Evolutionary conservation across 495 filamentous ascomycete genomes (phyloP).

Genomic region (Viridothelium virens): DNA sequence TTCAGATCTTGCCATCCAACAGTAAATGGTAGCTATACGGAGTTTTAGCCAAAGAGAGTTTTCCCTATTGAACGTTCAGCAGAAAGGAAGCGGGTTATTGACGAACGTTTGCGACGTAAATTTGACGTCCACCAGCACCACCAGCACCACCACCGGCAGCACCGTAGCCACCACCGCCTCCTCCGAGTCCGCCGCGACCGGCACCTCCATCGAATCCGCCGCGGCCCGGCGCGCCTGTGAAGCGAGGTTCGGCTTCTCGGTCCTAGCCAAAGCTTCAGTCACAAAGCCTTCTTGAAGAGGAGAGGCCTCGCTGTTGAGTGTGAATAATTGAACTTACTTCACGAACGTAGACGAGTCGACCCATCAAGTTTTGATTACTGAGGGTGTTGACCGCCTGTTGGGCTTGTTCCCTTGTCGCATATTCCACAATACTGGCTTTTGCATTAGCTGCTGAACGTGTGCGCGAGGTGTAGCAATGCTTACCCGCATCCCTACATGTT

Average conservation of each 20-base stretch:
- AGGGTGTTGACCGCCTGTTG: slow-evolving; percentile 95
- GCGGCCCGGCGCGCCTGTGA: slow-evolving; percentile 60
- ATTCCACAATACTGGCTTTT: slow-evolving; percentile 89
- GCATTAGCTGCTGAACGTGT: slow-evolving; percentile 24
- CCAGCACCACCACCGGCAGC: slow-evolving; percentile 41
- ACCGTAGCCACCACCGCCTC: slow-evolving; percentile 46
- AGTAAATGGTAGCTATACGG: slow-evolving; percentile 82
- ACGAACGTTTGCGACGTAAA: slow-evolving; percentile 98
- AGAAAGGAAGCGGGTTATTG: slow-evolving; percentile 31
- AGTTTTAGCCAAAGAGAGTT: slow-evolving; percentile 27
- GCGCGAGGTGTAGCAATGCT: slow-evolving; percentile 35
- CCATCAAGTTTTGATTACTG: slow-evolving; percentile 98
- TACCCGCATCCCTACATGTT: slow-evolving; percentile 99
- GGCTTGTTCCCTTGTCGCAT: slow-evolving; percentile 98
- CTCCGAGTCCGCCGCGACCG: slow-evolving; percentile 40
- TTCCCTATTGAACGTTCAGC: slow-evolving; percentile 14
- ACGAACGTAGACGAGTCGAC: slow-evolving; percentile 93
- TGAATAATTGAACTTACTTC: slow-evolving; percentile 56
- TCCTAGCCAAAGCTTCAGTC: slow-evolving; percentile 47
- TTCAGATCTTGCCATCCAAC: slow-evolving; percentile 99
- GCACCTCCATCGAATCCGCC: slow-evolving; percentile 43
- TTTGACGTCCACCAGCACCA: slow-evolving; percentile 66
- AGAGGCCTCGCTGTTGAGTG: neutral
- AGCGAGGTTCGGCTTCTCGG: slow-evolving; percentile 92
- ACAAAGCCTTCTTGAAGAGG: neutral